Base-by-base conservation (phyloP, 202 grass and related monocot genomes). In the Bolboschoenoplectus hybrid region DNA sequence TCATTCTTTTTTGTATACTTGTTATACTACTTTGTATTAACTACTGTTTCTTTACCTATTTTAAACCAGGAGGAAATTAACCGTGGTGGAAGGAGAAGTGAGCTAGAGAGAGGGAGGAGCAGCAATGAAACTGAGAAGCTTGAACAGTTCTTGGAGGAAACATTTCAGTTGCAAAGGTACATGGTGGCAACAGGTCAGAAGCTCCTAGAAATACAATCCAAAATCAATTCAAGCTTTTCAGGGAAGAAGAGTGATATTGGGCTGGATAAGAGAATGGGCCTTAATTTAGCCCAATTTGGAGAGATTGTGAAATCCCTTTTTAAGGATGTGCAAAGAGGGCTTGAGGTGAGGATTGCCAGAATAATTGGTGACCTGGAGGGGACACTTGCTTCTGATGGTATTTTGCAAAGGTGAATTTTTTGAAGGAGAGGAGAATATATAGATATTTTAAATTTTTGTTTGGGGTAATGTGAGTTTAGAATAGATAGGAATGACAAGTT, bases 341-440 rank as follows among this genome's bases (percentile, higher is more conserved):
- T 97, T 16, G 95, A 93, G 85, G 76, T 97, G 51, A 85, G 91
- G 62, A 92, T 97, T 81, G 81, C 87, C 44, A 39, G 90, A 72
- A 92, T 95, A 82, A 97, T 97, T 65, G 95, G 92, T 14, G 88
- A 95, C 55, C 81, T 97, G 6, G 95, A 97, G 83, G 95, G 89
- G 2, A 93, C 89, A 61, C 91, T 97, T 67, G 89, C 95, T 38
- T 97, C 88, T 85, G 89, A 92, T 77, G 93, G 89, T 52, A 95
- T 97, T 82, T 88, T 93, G 51, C 92, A 90, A 1, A 87, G 82
- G 13, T 91, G 86, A 87, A 81, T 5, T 60, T 76, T 26, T 72
- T 78, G 1, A 19, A 81, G 60, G 16, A 17, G 34, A 68, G 61
- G 20, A 67, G 62, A 60, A 32, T n/a, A 26, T 16, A 63, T 65